Base-by-base conservation (phyloP, 2,329 filamentous ascomycete genomes). In the Boeremia exigua region DNA sequence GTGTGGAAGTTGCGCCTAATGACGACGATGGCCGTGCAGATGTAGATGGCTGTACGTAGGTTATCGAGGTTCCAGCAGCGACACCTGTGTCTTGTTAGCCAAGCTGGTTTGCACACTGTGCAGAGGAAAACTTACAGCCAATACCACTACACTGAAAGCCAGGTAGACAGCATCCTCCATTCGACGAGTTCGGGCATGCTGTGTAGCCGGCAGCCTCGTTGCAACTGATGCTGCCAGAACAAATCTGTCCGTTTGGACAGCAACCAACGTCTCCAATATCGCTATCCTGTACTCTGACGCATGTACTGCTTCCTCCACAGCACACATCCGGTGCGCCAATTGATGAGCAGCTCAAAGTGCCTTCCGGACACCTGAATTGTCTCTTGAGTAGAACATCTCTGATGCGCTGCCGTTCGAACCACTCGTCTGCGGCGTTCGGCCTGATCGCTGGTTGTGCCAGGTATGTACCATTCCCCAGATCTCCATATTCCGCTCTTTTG, bases 121-220 rank as follows among this genome's bases (percentile, higher is more conserved):
- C 12, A n/a, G 9, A 12, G 11, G 19, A 3, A 4, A 3, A 83
- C 81, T 82, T 77, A 87, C 90, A 94, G 23, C 90, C 90, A 53
- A 87, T 78, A 15, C 87, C 87, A 54, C 85, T 80, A 65, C 90
- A 94, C 1, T 84, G 79, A 67, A 86, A 92, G 4, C 88, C 89
- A 0, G 86, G 80, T 10, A 92, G 86, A 70, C 90, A 94, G 69
- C 90, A 94, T 2, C 90, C 90, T 12, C 89, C 90, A 3, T 89
- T 90, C 0, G 87, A 72, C 30, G 82, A 81, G 7, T 84, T 80
- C 0, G 86, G 80, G 69, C 90, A 94, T 44, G 84, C 84, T 10
- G 84, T 83, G 56, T 89, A 86, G 36, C 83, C 87, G 4, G 79
- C 77, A 2, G 80, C 79, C 2, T 72, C 77, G 58, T 82, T 75